Percentiles rank a stretch among this genome's conserved stretches.
Evolutionary conservation across 78 protist species (phyloP).

Genomic region (Polysphondylium violaceum): DNA sequence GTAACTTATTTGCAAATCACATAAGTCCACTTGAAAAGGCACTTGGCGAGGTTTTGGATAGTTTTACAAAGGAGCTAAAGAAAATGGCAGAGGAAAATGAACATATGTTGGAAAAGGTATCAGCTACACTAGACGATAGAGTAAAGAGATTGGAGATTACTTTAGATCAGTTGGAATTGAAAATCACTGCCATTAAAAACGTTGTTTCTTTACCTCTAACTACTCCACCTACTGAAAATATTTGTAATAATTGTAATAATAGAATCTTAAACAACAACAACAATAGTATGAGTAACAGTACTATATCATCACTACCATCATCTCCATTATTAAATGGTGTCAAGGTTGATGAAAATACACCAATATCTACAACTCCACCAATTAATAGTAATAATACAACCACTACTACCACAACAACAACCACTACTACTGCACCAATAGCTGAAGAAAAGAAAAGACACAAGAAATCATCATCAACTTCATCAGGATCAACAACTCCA

Average conservation of each 20-base stretch:
- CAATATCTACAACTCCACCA: not conserved
- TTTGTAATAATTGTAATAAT: not conserved
- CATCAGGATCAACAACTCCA: not conserved
- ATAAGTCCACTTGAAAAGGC: not conserved
- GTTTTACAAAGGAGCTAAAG: constrained; percentile 32
- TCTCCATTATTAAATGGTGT: not conserved
- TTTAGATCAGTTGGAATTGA: constrained; percentile 55
- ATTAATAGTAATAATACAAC: not conserved
- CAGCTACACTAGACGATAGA: constrained; percentile 54
- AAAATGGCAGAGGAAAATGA: constrained; percentile 43
- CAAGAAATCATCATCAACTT: constrained; percentile 5
- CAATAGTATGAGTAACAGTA: not conserved
- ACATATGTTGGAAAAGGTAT: constrained; percentile 32
- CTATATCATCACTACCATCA: not conserved
- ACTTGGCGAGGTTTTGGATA: constrained; percentile 17
- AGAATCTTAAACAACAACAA: not conserved
- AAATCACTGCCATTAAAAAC: constrained; percentile 26
- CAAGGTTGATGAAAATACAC: not conserved
- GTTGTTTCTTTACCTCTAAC: constrained; percentile 27
- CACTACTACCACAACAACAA: not conserved
- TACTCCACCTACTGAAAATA: constrained; percentile 19
- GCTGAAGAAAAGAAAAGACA: not conserved
- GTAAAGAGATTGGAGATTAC: constrained; percentile 55
- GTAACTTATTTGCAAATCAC: not conserved
- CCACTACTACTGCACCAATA: not conserved